Percentiles rank a stretch among this genome's conserved stretches.
Evolutionary conservation across 805 yeast species (phyloP).

Genomic region (Yarrowia deformans): DNA sequence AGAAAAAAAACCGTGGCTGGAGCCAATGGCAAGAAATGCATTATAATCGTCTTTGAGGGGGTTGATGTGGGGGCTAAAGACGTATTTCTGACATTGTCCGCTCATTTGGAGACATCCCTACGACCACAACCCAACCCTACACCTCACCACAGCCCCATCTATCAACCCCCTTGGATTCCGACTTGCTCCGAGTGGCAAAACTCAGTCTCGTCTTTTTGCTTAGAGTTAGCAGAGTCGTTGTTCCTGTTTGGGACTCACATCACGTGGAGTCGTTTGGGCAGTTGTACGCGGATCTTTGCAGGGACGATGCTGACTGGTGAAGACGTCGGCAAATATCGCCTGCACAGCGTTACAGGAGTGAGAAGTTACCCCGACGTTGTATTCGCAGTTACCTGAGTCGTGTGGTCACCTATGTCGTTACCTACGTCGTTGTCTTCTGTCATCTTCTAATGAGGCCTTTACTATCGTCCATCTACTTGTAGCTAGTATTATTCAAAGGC

Average conservation of each 20-base stretch:
- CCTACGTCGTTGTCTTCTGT: too few relatives aligned
- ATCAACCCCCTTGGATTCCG: slow-evolving; percentile 6
- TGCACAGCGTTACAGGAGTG: too few relatives aligned
- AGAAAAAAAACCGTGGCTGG: not conserved
- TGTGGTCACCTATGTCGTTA: too few relatives aligned
- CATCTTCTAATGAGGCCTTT: too few relatives aligned
- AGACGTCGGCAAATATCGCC: not conserved
- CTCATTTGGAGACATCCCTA: not conserved
- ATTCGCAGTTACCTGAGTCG: too few relatives aligned
- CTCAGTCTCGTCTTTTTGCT: not conserved
- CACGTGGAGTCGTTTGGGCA: slow-evolving; percentile 31
- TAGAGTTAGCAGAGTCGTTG: slow-evolving; percentile 14
- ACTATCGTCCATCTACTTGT: too few relatives aligned
- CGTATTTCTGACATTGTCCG: not conserved
- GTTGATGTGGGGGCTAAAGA: too few relatives aligned
- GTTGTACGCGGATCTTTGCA: not conserved
- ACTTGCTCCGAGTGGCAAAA: slow-evolving; percentile 38
- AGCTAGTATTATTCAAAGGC: too few relatives aligned
- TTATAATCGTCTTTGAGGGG: not conserved
- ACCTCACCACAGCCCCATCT: not conserved
- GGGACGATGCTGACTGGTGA: not conserved
- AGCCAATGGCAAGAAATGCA: not conserved
- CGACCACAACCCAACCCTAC: not conserved
- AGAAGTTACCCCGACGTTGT: too few relatives aligned
- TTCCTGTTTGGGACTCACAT: slow-evolving; percentile 11